These are phyloP conservation scores for Tetradesmus lagerheimii DNA, from an alignment of 139 green algal species.

Conservation along the genomic window DNA sequence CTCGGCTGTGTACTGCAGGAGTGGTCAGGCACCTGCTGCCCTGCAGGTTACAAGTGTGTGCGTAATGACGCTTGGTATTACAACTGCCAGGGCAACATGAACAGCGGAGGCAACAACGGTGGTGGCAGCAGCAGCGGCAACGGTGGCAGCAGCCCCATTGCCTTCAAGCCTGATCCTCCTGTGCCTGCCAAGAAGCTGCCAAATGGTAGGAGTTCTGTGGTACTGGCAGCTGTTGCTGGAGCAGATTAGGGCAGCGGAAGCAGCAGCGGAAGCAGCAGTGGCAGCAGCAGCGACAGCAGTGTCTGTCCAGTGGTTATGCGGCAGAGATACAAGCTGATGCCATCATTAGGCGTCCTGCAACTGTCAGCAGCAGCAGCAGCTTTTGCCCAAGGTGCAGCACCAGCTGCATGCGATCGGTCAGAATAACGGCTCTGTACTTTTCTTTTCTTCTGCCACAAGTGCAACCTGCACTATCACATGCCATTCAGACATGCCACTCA, in stretches of 20 bases:
- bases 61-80: conserved; percentile 27
- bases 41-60: background rate
- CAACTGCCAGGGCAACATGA: conserved; percentile 27
- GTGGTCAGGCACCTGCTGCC: conserved; percentile 13
- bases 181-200: conserved; percentile 35
- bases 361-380: too few relatives aligned
- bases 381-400: too few relatives aligned
- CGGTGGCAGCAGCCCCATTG: background rate
- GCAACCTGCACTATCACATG: too few relatives aligned
- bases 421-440: too few relatives aligned
- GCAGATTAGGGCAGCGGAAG: background rate
- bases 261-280: background rate
- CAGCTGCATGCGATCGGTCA: too few relatives aligned
- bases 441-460: too few relatives aligned
- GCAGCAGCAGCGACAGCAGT: background rate
- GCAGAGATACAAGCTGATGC: too few relatives aligned
- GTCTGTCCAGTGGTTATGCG: too few relatives aligned
- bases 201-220: background rate
- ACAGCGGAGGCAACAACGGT: background rate
- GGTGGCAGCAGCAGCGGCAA: too few relatives aligned
- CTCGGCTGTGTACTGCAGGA: background rate
- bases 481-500: too few relatives aligned
- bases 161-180: conserved; percentile 26
- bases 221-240: background rate
- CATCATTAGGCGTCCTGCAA: too few relatives aligned